These are phyloP conservation scores for Daedaleopsis nitida DNA, from an alignment of 768 basidiomycete genomes.

Conservation along the genomic window DNA sequence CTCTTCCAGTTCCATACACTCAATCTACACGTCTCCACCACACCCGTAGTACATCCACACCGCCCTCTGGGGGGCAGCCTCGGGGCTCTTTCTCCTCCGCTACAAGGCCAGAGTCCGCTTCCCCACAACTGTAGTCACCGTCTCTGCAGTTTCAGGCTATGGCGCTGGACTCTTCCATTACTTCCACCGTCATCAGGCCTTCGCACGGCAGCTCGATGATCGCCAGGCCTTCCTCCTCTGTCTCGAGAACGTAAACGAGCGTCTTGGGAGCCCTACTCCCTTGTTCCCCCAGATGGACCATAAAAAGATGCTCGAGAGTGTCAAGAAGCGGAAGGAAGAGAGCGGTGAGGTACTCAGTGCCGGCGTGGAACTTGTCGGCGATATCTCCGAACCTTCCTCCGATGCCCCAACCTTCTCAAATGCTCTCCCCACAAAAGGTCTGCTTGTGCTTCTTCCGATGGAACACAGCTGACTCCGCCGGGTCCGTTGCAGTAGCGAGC, in stretches of 20 bases:
- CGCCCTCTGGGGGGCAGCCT: slow-evolving; percentile 29
- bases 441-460: neutral
- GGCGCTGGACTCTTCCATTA: slow-evolving; percentile 31
- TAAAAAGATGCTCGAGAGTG: slow-evolving; percentile 15
- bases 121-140: slow-evolving; percentile 8
- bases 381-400: neutral
- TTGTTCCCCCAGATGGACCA: slow-evolving; percentile 12
- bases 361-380: neutral
- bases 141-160: slow-evolving; percentile 31
- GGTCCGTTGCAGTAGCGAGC: neutral
- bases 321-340: slow-evolving; percentile 12
- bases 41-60: slow-evolving; percentile 25
- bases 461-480: neutral
- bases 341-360: slow-evolving; percentile 12
- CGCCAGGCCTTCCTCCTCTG: slow-evolving; percentile 33
- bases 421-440: neutral
- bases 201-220: slow-evolving; percentile 34
- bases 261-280: slow-evolving; percentile 10
- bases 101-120: slow-evolving; percentile 16
- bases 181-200: slow-evolving; percentile 30
- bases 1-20: slow-evolving; percentile 6
- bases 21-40: slow-evolving; percentile 23
- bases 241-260: slow-evolving; percentile 34
- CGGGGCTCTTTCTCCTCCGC: slow-evolving; percentile 27
- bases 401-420: neutral